Evolutionary conservation across 2,329 filamentous ascomycete genomes (phyloP).

Genomic region (Apiospora rasikravindrae): DNA sequence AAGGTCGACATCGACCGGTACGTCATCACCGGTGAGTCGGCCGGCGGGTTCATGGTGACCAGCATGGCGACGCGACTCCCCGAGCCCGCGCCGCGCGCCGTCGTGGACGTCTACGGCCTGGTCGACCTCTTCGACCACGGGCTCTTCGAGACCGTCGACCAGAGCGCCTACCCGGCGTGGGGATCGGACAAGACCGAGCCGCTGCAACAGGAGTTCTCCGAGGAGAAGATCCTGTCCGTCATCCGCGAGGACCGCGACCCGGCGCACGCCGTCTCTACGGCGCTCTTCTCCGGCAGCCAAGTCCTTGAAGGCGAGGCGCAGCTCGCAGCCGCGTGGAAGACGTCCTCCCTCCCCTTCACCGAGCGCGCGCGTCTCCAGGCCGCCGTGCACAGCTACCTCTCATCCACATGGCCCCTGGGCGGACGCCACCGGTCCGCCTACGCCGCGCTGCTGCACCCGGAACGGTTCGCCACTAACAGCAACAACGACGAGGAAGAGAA

Average conservation of each 20-base stretch:
- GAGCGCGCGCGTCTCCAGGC: slow-evolving; percentile 15
- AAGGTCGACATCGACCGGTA: slow-evolving; percentile 8
- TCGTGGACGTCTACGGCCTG: slow-evolving; percentile 5
- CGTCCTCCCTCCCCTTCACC: background rate
- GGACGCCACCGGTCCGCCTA: slow-evolving; percentile 9
- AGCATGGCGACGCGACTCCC: slow-evolving; percentile 13
- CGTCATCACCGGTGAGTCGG: slow-evolving; percentile 16
- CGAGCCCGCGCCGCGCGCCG: background rate
- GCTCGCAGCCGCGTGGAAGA: background rate
- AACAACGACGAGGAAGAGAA: background rate
- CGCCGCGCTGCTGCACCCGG: slow-evolving; percentile 9
- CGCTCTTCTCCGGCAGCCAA: background rate
- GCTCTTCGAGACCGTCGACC: slow-evolving; percentile 6
- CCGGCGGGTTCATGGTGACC: slow-evolving; percentile 8
- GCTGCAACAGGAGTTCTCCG: slow-evolving; percentile 9
- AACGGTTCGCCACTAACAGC: background rate
- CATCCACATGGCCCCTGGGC: background rate
- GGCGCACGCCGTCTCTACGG: background rate
- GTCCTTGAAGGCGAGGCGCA: background rate
- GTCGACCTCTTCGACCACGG: slow-evolving; percentile 13
- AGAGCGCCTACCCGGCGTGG: slow-evolving; percentile 7
- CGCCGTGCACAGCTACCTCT: slow-evolving; percentile 17
- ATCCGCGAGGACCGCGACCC: slow-evolving; percentile 8
- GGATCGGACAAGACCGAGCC: background rate
- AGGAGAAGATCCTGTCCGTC: slow-evolving; percentile 10